Evolutionary conservation across 2,329 filamentous ascomycete genomes (phyloP).

Genomic region (Emergomyces pasteurianus): DNA sequence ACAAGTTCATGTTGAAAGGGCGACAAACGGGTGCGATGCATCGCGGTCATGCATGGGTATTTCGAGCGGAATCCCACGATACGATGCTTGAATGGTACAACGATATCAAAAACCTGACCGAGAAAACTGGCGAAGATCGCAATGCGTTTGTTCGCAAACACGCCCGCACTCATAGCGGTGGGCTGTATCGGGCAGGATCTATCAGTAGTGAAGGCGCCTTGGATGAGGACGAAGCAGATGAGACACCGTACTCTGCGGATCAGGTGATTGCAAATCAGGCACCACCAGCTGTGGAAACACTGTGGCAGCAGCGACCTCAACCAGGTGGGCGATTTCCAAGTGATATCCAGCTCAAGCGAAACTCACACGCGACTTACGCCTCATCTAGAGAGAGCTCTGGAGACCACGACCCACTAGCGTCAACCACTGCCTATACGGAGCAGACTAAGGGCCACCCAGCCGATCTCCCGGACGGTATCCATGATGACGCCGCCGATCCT

Average conservation of each 20-base stretch:
- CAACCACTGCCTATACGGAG: constrained; percentile 36
- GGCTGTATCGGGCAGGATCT: constrained; percentile 45
- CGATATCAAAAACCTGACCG: constrained; percentile 80
- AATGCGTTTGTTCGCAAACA: constrained; percentile 77
- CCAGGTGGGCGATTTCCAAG: constrained; percentile 95
- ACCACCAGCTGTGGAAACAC: constrained; percentile 25
- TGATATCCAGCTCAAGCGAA: constrained; percentile 77
- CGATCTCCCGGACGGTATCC: constrained; percentile 21
- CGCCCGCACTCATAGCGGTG: constrained; percentile 62
- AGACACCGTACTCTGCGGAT: constrained; percentile 53
- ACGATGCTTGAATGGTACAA: constrained; percentile 97
- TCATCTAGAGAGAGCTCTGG: constrained; percentile 70
- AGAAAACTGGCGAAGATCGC: constrained; percentile 78
- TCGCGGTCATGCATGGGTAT: constrained; percentile 59
- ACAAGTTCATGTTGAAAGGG: constrained; percentile 97
- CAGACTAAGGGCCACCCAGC: neutral
- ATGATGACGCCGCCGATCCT: neutral
- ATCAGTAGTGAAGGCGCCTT: constrained; percentile 65
- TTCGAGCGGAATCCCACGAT: constrained; percentile 61
- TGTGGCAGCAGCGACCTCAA: constrained; percentile 59
- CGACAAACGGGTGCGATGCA: constrained; percentile 89
- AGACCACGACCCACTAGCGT: constrained; percentile 49
- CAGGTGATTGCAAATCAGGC: constrained; percentile 26
- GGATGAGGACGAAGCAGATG: constrained; percentile 61
- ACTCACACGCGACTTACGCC: constrained; percentile 67